A percentile compares a stretch with the other conserved stretches of the same genome.
Evolutionary conservation across 2,329 filamentous ascomycete genomes (phyloP).

Genomic region (Exophiala sp.): DNA sequence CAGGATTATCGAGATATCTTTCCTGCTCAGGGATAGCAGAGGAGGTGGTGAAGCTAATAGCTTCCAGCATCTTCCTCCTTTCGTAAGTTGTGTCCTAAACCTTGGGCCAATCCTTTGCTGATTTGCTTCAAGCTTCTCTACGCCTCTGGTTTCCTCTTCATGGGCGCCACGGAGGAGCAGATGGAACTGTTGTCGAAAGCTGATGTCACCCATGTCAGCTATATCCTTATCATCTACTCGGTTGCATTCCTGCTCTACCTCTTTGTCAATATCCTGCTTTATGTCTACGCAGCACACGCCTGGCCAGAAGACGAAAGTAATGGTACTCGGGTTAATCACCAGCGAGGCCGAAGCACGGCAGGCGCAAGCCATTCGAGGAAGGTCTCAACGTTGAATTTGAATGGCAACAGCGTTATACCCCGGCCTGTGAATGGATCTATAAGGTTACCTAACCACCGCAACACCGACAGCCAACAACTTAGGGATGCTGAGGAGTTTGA

Average conservation of each 20-base stretch:
- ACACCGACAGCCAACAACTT: constrained; percentile 48
- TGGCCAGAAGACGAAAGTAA: constrained; percentile 41
- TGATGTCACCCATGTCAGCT: constrained; percentile 82
- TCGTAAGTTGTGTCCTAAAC: constrained; percentile 53
- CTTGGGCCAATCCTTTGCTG: constrained; percentile 28
- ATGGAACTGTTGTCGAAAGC: constrained; percentile 73
- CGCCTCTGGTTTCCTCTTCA: constrained; percentile 91
- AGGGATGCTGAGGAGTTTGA: constrained; percentile 90
- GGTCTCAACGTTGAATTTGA: constrained; percentile 12
- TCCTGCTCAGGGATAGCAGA: constrained; percentile 72
- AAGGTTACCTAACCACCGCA: constrained; percentile 21
- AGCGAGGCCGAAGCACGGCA: constrained; percentile 14
- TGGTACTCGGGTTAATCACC: constrained; percentile 10
- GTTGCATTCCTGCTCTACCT: constrained; percentile 88
- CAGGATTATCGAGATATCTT: constrained; percentile 85
- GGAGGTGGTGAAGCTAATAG: constrained; percentile 68
- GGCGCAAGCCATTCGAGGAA: constrained; percentile 13
- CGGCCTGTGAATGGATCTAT: constrained; percentile 13
- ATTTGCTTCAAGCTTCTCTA: constrained; percentile 66
- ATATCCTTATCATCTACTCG: constrained; percentile 87
- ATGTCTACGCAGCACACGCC: constrained; percentile 70
- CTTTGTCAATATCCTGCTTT: constrained; percentile 80
- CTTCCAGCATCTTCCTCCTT: constrained; percentile 68
- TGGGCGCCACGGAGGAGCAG: constrained; percentile 96
- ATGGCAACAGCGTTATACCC: constrained; percentile 15